These are phyloP conservation scores for Capronia epimyces DNA, from an alignment of 2,329 filamentous ascomycete species.

Conservation along the genomic window DNA sequence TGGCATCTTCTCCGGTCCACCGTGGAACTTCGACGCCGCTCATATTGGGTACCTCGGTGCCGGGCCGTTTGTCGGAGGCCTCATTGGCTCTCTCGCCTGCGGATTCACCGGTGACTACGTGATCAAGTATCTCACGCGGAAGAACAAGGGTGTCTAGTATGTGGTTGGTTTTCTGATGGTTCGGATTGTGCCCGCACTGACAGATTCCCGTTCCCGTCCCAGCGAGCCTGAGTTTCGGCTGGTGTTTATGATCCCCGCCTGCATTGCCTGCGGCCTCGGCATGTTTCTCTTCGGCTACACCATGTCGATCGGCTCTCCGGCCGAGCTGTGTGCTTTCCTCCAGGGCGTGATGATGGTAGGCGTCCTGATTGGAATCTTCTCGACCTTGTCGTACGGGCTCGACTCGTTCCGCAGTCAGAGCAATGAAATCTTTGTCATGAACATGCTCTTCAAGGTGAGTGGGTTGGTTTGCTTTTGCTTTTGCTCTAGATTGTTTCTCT, in stretches of 20 bases:
- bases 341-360: slow-evolving; percentile 31
- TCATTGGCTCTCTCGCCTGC: slow-evolving; percentile 38
- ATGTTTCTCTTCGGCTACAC: slow-evolving; percentile 32
- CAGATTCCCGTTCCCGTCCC: neutral
- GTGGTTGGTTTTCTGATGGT: slow-evolving; percentile 1
- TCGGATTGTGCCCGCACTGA: neutral
- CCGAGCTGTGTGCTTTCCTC: slow-evolving; percentile 30
- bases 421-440: slow-evolving; percentile 33
- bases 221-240: slow-evolving; percentile 32
- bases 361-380: slow-evolving; percentile 30
- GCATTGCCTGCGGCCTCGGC: slow-evolving; percentile 27
- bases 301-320: slow-evolving; percentile 18
- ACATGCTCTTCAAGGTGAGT: slow-evolving; percentile 31
- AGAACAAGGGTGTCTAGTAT: slow-evolving; percentile 39
- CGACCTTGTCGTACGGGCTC: slow-evolving; percentile 27
- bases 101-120: slow-evolving; percentile 32
- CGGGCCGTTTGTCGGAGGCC: slow-evolving; percentile 20
- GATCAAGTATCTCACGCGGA: slow-evolving; percentile 37
- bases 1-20: slow-evolving; percentile 32
- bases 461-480: no score
- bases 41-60: slow-evolving; percentile 29
- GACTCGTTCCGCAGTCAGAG: slow-evolving; percentile 31
- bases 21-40: slow-evolving; percentile 32
- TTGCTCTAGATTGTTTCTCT: neutral
- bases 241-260: slow-evolving; percentile 27